Evolutionary conservation across 2,329 filamentous ascomycete species (phyloP), one percentile per base, ranked within the genome.

Genomic region (Stagonosporopsis chrysanthemi): DNA sequence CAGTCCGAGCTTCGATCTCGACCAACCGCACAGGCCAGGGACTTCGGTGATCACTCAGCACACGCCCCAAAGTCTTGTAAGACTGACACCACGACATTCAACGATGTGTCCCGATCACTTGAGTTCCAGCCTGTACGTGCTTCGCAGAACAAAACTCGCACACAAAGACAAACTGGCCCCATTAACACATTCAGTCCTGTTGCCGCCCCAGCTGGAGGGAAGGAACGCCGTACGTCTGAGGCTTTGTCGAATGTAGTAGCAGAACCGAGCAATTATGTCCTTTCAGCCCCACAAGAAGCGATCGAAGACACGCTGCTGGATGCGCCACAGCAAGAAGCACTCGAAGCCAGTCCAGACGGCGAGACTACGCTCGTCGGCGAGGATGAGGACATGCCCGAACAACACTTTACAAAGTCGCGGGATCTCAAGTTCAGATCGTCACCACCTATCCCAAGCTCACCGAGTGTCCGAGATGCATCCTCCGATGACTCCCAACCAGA

Each of bases 401-500:
- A 35, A 2, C 28, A 44, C 9, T 8, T 15, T 1, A 23, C 51
- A 36, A 24, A 59, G 19, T 46, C 29, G 7, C 61, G 60, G 19
- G 61, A 56, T 12, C 39, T 62, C 5, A 35, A 57, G 12, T 63
- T 72, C 22, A 50, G 26, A 33, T 72, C 71, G 9, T 73, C 71
- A 5, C 68, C 68, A 17, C 67, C 68, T 17, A 36, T 52, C 14
- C 35, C 51, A 36, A 48, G 52, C 22, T 65, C 68, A 9, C 56
- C 63, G 15, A 73, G 69, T 55, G 68, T 65, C 41, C 68, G 68
- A 39, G 72, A 67, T 53, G 71, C 65, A 2, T 73, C 64, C 9
- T 75, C 71, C 22, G 69, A 63, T 14, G 60, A 62, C 9, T 39
- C 44, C 1, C 62, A 67, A 24, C 56, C 55, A n/a, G 61, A 62